Evolutionary conservation across 2,329 filamentous ascomycete genomes (phyloP), one percentile per base, ranked within the genome.

Genomic region (Pyricularia sp.): DNA sequence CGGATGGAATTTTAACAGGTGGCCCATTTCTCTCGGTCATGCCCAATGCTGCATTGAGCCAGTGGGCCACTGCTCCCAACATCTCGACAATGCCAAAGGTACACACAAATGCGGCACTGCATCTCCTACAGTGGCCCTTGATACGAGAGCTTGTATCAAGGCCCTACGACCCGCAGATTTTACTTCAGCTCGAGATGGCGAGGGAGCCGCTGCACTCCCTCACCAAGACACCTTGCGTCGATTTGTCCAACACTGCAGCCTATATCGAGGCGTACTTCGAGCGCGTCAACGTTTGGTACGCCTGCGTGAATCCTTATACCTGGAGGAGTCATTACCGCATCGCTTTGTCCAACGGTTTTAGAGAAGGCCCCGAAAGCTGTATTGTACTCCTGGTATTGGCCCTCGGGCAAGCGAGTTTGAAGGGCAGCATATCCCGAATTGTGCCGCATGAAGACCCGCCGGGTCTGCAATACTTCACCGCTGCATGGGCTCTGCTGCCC

Each of bases 41-140:
- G 67, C 83, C 84, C 4, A 84, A 82, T 67, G 83, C 83, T 66
- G 89, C 88, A 5, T 81, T 92, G 68, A 88, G 88, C 6, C 90
- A 88, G 3, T 92, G 88, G 88, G 84, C 80, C 72, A 72, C 81
- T 70, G 71, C 80, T 67, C 70, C 74, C 19, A 78, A 76, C 62
- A 91, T 93, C 68, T 92, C 89, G 2, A 91, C 88, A 30, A 93
- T 93, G 89, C 90, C 90, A 26, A 93, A 91, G 75, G 82, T 88
- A 19, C 90, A 93, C 74, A 93, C 89, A 0, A 93, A 90, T 66
- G 89, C 90, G 6, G 89, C 89, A 1, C 78, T 92, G 69, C 88
- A 93, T 73, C 78, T 93, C 24, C 78, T 93, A 6, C 89, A 92
- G 71, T 93, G 90, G 85, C 90, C 90, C 13, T 79, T 92, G 68